Evolutionary conservation across 2,329 filamentous ascomycete genomes (phyloP).

Genomic region (Ophiostoma perfectum): DNA sequence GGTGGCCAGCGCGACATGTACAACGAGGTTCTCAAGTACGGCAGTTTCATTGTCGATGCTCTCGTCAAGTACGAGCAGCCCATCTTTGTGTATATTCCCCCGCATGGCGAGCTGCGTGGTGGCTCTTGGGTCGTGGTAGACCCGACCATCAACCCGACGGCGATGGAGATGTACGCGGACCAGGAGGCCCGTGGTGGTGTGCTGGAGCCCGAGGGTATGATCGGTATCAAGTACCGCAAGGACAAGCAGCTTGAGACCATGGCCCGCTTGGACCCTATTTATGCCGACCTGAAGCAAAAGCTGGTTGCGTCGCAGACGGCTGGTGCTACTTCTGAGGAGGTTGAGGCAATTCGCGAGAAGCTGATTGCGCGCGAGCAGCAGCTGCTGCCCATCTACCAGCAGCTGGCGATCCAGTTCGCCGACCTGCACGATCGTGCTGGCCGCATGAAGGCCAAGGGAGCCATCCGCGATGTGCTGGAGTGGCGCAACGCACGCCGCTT

Average conservation of each 20-base stretch:
- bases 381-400: constrained; percentile 85
- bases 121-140: constrained; percentile 99
- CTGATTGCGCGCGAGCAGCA: constrained; percentile 81
- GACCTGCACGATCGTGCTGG: constrained; percentile 95
- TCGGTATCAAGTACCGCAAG: constrained; percentile 97
- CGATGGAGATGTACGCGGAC: constrained; percentile 99
- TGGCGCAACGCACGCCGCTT: constrained; percentile 90
- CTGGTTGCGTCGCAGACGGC: constrained; percentile 52
- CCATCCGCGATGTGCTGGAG: constrained; percentile 75
- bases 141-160: constrained; percentile 91
- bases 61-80: constrained; percentile 98
- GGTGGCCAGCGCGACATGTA: constrained; percentile 99
- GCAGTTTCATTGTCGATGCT: constrained; percentile 97
- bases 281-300: constrained; percentile 77
- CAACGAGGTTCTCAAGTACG: constrained; percentile 99
- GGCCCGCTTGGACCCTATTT: constrained; percentile 82
- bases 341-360: constrained; percentile 73
- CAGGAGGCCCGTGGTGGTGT: constrained; percentile 93
- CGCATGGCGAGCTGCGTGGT: constrained; percentile 92
- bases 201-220: constrained; percentile 93
- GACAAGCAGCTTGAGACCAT: constrained; percentile 97
- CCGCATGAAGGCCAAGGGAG: constrained; percentile 96
- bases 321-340: constrained; percentile 65
- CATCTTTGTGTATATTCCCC: constrained; percentile 98
- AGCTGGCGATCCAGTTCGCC: constrained; percentile 94